Percentiles rank a stretch among this genome's conserved stretches.
These are phyloP conservation scores for Pleurotus cornucopiae DNA, from an alignment of 768 basidiomycete genomes.

Conservation along the genomic window DNA sequence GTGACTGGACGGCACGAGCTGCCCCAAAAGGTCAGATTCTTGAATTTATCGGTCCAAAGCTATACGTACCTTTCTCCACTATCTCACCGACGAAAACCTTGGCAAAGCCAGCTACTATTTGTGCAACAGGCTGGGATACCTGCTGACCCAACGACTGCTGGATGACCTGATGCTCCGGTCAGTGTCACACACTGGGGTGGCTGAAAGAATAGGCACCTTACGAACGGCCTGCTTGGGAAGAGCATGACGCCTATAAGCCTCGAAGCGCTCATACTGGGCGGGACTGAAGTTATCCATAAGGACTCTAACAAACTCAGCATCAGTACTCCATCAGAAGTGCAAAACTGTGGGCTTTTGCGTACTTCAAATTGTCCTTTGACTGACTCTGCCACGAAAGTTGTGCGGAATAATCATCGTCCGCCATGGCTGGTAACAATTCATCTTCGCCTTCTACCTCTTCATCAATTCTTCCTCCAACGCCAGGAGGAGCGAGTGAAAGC, in stretches of 20 bases:
- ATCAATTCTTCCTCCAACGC: constrained; percentile 20
- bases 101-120: constrained; percentile 83
- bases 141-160: constrained; percentile 79
- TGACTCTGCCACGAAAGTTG: constrained; percentile 82
- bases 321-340: not conserved
- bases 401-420: constrained; percentile 84
- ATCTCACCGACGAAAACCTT: constrained; percentile 95
- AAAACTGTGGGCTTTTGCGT: constrained; percentile 1
- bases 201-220: constrained; percentile 44
- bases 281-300: constrained; percentile 86
- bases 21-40: not conserved
- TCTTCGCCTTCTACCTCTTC: constrained; percentile 76
- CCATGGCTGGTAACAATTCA: constrained; percentile 79
- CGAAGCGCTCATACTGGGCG: constrained; percentile 84
- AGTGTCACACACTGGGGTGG: not conserved
- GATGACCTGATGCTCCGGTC: constrained; percentile 52
- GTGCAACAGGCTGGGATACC: constrained; percentile 82
- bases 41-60: constrained; percentile 3
- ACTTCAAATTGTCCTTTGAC: constrained; percentile 87
- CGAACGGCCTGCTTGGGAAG: constrained; percentile 80
- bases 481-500: constrained; percentile 8
- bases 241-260: constrained; percentile 81
- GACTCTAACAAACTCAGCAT: constrained; percentile 44
- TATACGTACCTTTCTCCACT: constrained; percentile 70
- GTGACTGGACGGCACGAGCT: constrained; percentile 77